Evolutionary conservation across 768 basidiomycete genomes (phyloP).

Genomic region (Phylloporus rhodoxanthus): DNA sequence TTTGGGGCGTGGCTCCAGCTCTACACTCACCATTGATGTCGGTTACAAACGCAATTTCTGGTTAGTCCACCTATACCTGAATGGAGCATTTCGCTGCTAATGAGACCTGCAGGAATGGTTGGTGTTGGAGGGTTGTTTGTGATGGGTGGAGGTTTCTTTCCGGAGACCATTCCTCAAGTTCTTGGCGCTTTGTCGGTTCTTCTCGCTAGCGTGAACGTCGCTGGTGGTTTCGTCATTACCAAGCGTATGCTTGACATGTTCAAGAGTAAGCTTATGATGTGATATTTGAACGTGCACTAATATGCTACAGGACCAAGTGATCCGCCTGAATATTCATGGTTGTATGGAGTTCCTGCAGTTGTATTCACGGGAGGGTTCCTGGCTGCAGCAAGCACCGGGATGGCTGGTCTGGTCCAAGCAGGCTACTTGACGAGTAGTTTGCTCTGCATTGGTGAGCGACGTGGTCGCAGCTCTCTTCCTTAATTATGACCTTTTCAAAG

Average conservation of each 20-base stretch:
- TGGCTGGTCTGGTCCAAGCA: conserved; percentile 82
- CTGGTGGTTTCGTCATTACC: conserved; percentile 84
- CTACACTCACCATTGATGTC: conserved; percentile 89
- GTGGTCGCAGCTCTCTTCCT: background rate
- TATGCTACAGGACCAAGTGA: conserved; percentile 58
- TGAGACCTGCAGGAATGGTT: conserved; percentile 49
- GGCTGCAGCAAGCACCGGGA: conserved; percentile 75
- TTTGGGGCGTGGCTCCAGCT: conserved; percentile 87
- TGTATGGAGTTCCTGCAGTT: conserved; percentile 73
- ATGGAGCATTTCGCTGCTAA: background rate
- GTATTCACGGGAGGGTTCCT: conserved; percentile 82
- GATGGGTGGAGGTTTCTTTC: conserved; percentile 84
- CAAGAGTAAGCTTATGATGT: conserved; percentile 48
- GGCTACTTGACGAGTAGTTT: conserved; percentile 81
- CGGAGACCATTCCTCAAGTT: conserved; percentile 73
- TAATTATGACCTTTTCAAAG: conserved; percentile 30
- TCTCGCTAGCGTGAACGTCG: conserved; percentile 81
- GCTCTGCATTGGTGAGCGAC: conserved; percentile 67
- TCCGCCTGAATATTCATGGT: conserved; percentile 83
- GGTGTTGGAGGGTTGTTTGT: conserved; percentile 83
- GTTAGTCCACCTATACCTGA: conserved; percentile 33
- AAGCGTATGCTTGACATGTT: conserved; percentile 94
- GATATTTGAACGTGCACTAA: background rate
- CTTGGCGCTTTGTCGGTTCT: conserved; percentile 82
- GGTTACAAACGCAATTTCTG: conserved; percentile 85